Base-by-base conservation (phyloP, 371 early-diverging fungal species). In the Dichotomocladium elegans region DNA sequence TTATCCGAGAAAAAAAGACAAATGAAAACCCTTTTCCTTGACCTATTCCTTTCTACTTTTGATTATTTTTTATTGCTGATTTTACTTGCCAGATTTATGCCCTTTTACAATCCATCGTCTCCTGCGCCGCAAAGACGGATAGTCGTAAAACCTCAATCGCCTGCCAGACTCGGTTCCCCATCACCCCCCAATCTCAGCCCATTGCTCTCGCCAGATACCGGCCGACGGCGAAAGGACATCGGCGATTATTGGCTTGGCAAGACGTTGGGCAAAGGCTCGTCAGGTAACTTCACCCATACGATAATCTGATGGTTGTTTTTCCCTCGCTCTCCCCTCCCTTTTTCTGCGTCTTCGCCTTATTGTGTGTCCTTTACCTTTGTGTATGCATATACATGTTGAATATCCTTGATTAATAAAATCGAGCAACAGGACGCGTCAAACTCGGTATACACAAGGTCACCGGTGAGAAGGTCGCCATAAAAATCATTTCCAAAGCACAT, bases 391-490 rank as follows among this genome's bases (percentile, higher is more conserved):
- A n/a, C n/a, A n/a, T n/a, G n/a, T n/a, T n/a, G n/a, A n/a, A n/a
- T n/a, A n/a, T n/a, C n/a, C n/a, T n/a, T n/a, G n/a, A n/a, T n/a
- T n/a, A n/a, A n/a, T n/a, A n/a, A n/a, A 8, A 35, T 37, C 15
- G 41, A 26, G 21, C 24, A 41, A 11, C 41, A 91, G 90, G 90
- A 6, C 82, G 88, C 41, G 91, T 91, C 41, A 89, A 89, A 62
- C 77, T 90, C 22, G 92, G 87, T 17, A 79, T 79, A 5, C 92
- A 92, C 57, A 79, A 83, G 55, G 77, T 81, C 47, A 86, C 88
- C 34, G 76, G 77, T 44, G 80, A 89, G 53, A 85, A 86, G 54
- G 93, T 94, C 3, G 96, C 93, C 17, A 81, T 95, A 64, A 95
- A 94, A 68, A 92, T 95, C 68, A 93, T 95, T 54, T 77, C 86